Evolutionary conservation across 768 basidiomycete genomes (phyloP).

Genomic region (Sistotremastrum niveocremeum): DNA sequence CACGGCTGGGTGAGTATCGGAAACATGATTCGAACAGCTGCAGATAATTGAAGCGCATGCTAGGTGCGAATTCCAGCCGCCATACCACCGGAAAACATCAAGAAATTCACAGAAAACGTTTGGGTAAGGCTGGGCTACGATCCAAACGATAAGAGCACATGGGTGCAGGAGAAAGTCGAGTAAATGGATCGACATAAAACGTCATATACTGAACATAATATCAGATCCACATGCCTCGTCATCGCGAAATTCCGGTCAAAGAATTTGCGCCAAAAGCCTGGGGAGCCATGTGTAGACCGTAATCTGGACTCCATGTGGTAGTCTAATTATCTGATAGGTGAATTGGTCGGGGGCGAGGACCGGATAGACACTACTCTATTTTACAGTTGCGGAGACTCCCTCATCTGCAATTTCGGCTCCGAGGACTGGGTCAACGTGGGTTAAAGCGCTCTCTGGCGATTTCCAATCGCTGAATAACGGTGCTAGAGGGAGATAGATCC

Average conservation of each 20-base stretch:
- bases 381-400: conserved; percentile 17
- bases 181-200: neutral
- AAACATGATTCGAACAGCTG: no score
- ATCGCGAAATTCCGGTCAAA: conserved; percentile 12
- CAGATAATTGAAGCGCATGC: no score
- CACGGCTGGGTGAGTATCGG: conserved; percentile 33
- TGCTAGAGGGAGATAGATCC: conserved; percentile 20
- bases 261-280: conserved; percentile 17
- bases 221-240: conserved; percentile 20
- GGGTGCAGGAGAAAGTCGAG: conserved; percentile 27
- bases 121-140: conserved; percentile 41
- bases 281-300: conserved; percentile 10
- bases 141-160: conserved; percentile 40
- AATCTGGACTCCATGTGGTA: neutral
- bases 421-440: conserved; percentile 15
- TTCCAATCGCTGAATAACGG: neutral
- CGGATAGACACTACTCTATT: conserved; percentile 17
- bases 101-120: conserved; percentile 34
- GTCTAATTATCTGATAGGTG: conserved; percentile 15
- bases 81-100: conserved; percentile 38
- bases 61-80: conserved; percentile 26
- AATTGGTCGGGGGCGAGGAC: conserved; percentile 23
- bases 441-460: neutral
- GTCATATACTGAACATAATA: neutral
- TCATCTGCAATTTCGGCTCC: conserved; percentile 25